Evolutionary conservation across 1,284 basidiomycete species (phyloP).

Genomic region (Macrocystidia cucumis): DNA sequence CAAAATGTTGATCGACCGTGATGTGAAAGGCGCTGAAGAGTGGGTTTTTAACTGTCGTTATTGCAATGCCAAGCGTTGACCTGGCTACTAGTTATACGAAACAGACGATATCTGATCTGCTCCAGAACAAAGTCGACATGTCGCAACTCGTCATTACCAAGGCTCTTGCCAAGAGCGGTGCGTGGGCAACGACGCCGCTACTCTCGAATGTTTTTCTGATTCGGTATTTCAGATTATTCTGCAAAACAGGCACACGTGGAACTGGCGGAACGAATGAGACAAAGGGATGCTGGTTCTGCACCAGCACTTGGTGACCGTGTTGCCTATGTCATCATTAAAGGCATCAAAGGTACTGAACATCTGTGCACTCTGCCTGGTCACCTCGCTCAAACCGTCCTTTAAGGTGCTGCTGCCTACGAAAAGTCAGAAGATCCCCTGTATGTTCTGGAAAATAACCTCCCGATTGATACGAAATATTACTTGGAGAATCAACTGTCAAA

Average conservation of each 20-base stretch:
- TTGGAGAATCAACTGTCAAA: slow-evolving; percentile 95
- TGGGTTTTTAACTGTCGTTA: slow-evolving; percentile 27
- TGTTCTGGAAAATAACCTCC: slow-evolving; percentile 93
- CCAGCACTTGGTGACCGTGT: slow-evolving; percentile 93
- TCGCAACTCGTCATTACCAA: slow-evolving; percentile 98
- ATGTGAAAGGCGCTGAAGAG: slow-evolving; percentile 90
- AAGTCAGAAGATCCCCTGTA: slow-evolving; percentile 96
- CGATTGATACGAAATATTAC: slow-evolving; percentile 95
- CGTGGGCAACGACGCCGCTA: slow-evolving; percentile 15
- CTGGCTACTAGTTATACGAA: slow-evolving; percentile 71
- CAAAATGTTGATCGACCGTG: slow-evolving; percentile 92
- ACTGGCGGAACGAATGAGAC: slow-evolving; percentile 89
- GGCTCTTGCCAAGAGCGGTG: slow-evolving; percentile 82
- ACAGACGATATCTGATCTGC: slow-evolving; percentile 83
- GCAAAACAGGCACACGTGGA: slow-evolving; percentile 95
- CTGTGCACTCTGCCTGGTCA: neutral
- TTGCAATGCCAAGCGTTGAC: neutral
- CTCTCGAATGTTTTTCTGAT: neutral
- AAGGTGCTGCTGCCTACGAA: slow-evolving; percentile 94
- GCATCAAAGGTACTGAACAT: slow-evolving; percentile 73
- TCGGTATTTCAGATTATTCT: slow-evolving; percentile 56
- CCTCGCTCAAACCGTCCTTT: neutral
- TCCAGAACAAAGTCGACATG: slow-evolving; percentile 96
- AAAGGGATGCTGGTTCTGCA: slow-evolving; percentile 92
- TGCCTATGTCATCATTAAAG: slow-evolving; percentile 95